These are phyloP conservation scores for Aspergillus texensis DNA, from an alignment of 2,329 filamentous ascomycete genomes.

Conservation along the genomic window DNA sequence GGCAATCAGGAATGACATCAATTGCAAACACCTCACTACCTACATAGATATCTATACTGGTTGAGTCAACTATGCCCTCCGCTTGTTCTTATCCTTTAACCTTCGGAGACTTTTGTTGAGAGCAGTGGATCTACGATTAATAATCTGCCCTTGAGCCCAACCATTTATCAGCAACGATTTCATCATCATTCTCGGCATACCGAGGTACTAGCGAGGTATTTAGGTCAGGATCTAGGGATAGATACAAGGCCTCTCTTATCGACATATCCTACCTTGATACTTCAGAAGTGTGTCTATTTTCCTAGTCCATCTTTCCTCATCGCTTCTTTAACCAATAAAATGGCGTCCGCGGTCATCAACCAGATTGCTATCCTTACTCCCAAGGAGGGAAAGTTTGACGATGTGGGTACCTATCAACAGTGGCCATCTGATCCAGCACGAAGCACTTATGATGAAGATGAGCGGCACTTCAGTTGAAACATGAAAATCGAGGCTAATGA, in stretches of 20 bases:
- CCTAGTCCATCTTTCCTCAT: background rate
- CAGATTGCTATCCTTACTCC: conserved; percentile 1
- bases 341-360: background rate
- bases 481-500: background rate
- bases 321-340: background rate
- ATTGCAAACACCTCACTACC: background rate
- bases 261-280: background rate
- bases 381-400: background rate
- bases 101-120: background rate
- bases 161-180: conserved; percentile 1
- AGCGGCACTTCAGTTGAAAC: background rate
- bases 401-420: background rate
- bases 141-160: background rate
- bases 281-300: background rate
- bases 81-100: background rate
- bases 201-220: background rate
- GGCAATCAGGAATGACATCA: background rate
- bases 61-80: background rate
- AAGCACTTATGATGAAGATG: background rate
- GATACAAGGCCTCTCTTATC: background rate
- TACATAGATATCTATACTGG: background rate
- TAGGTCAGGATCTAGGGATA: background rate
- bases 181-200: background rate
- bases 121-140: background rate
- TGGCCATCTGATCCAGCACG: background rate